Base-by-base conservation (phyloP, 176 grass and related monocot genomes). In the Aegilops speltoides region DNA sequence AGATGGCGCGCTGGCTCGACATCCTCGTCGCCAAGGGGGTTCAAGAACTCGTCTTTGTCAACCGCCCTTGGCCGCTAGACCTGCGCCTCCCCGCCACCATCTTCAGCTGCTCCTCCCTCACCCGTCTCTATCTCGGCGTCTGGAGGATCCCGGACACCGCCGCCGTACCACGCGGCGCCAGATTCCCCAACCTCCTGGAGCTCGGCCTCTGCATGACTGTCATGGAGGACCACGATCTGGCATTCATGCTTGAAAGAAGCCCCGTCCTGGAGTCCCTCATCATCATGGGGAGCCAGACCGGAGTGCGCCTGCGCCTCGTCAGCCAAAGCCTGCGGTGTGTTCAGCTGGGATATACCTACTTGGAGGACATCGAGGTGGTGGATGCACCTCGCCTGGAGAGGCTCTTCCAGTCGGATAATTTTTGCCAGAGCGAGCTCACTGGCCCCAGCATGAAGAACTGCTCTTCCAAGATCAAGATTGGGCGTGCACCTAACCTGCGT, bases 171-270 rank as follows among this genome's bases (percentile, higher is more conserved):
- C 66, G 29, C 31, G 19, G 14, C 25, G 16, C 36, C 69, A 8
- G 15, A 34, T 80, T 86, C 67, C 66, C 66, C 15, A 15, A 50
- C 71, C 64, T 68, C 15, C 2, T 0, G 64, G 64, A 68, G 29
- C 64, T 32, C 15, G 64, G 64, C 14, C 64, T 32, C 2, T 67
- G 64, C 26, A 17, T 67, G 5, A 67, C 8, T 24, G 24, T 11
- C 36, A 64, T 84, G 45, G 10, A 32, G 57, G 71, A 84, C 37
- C 10, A 12, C 4, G 71, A 84, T 40, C 37, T 84, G 10, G 38
- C 37, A 3, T 78, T 85, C 74, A 3, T 85, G 63, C 83, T 85
- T n/a, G n/a, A 46, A 22, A 77, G 26, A 24, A 54, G 73, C 83
- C 83, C 72, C 29, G 41, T 36, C 20, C 61, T 77, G 8, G 83